These are phyloP conservation scores for Ganoderma leucocontextum DNA, from an alignment of 1,284 basidiomycete species.

Conservation along the genomic window DNA sequence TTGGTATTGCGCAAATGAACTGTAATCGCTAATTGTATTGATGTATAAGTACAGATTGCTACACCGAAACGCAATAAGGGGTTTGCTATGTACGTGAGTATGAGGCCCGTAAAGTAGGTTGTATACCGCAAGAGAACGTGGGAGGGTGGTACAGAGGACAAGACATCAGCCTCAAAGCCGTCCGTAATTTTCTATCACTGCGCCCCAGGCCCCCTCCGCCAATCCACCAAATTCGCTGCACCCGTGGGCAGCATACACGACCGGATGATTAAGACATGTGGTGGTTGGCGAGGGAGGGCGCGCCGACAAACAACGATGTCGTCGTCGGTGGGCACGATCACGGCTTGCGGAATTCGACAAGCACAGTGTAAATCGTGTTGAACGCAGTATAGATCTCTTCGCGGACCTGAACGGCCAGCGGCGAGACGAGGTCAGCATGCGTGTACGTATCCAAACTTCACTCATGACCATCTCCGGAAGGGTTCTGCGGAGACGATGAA, in stretches of 20 bases:
- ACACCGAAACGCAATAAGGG: constrained; percentile 27
- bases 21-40: constrained; percentile 17
- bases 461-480: constrained; percentile 23
- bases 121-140: constrained; percentile 26
- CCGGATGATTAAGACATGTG: constrained; percentile 20
- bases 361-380: constrained; percentile 97
- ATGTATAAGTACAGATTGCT: constrained; percentile 35
- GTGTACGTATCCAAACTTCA: constrained; percentile 15
- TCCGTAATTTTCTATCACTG: constrained; percentile 31
- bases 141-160: constrained; percentile 30
- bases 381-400: constrained; percentile 99
- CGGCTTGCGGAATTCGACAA: constrained; percentile 90
- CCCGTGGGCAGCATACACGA: constrained; percentile 28
- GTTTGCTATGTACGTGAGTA: constrained; percentile 33
- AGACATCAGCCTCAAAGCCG: constrained; percentile 29
- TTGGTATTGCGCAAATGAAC: constrained; percentile 14
- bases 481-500: constrained; percentile 11
- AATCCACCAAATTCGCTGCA: constrained; percentile 26
- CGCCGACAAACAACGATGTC: constrained; percentile 27
- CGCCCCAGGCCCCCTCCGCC: constrained; percentile 27
- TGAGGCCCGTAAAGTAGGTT: constrained; percentile 26
- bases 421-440: constrained; percentile 25
- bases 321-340: constrained; percentile 45
- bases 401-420: constrained; percentile 72
- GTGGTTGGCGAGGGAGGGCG: constrained; percentile 24